Base-by-base conservation (phyloP, 2,329 filamentous ascomycete genomes). In the Metarhizium humberi region DNA sequence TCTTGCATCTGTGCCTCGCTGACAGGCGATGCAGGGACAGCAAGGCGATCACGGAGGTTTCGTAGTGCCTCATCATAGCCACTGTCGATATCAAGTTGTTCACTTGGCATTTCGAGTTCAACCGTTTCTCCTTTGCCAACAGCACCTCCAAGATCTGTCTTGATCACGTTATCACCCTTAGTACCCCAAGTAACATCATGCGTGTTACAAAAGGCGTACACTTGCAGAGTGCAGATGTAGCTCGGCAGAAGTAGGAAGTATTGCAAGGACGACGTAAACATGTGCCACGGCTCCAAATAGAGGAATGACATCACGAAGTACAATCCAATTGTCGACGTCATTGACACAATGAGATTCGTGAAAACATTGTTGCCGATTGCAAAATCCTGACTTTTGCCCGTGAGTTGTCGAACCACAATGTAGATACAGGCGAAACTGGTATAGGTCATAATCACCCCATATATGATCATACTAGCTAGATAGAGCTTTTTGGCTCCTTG, bases 171-270 rank as follows among this genome's bases (percentile, higher is more conserved):
- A 78, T 99, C 94, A 56, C 94, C 94, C 74, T 99, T 99, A 49
- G 94, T 99, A 48, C 94, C 94, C 94, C 94, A 99, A 0, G 92
- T 95, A 20, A 99, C 91, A 69, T 99, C 94, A 80, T 99, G 94
- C 0, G 92, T 95, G 75, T 99, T 99, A 78, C 94, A 97, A 73
- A 99, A 99, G 47, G 94, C 94, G 73, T 99, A 99, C 20, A 97
- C 91, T 71, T 99, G 94, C 2, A 99, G 80, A 0, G 90, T 97
- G 76, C 94, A 97, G 72, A 99, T 95, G 75, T 97, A 99, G 43
- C 80, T 86, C 0, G 94, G 94, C 40, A 99, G 78, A 30, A 99
- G 84, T 50, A 92, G 80, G 69, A 99, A 96, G 77, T 99, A 99
- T 69, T 96, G 92, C 0, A 79, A 82, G 0, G 89, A 85, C 0